These are phyloP conservation scores for Phyllosticta paracitricarpa DNA, from an alignment of 2,329 filamentous ascomycete species.

Conservation along the genomic window DNA sequence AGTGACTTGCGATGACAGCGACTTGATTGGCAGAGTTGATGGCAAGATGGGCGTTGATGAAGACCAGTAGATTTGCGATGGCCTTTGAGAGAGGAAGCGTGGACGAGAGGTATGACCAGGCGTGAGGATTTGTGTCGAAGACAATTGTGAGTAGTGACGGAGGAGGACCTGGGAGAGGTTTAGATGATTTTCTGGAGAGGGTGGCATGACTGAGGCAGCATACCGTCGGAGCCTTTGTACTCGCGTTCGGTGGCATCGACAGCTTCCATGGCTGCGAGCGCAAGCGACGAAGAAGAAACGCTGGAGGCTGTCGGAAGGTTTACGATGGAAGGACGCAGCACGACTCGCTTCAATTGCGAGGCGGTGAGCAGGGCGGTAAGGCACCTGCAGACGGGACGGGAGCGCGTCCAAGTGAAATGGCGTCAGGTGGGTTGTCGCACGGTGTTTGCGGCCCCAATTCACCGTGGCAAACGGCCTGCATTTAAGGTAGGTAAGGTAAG, in stretches of 20 bases:
- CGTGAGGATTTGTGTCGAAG: slow-evolving; percentile 91
- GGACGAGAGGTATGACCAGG: slow-evolving; percentile 71
- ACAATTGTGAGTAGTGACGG: slow-evolving; percentile 85
- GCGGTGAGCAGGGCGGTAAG: neutral
- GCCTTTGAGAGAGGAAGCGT: slow-evolving; percentile 73
- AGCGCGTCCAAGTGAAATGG: neutral
- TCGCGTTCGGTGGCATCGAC: slow-evolving; percentile 49
- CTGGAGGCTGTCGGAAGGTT: neutral
- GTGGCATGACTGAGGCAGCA: slow-evolving; percentile 7
- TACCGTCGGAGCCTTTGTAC: slow-evolving; percentile 27
- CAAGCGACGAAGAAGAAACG: neutral
- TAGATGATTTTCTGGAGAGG: neutral
- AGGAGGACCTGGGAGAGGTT: slow-evolving; percentile 36
- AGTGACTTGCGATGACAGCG: slow-evolving; percentile 82
- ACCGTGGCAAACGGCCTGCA: too few relatives aligned
- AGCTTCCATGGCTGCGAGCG: slow-evolving; percentile 45
- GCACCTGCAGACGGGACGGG: too few relatives aligned
- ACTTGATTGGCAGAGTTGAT: slow-evolving; percentile 91
- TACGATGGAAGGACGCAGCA: neutral
- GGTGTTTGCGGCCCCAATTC: neutral
- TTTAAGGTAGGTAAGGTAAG: too few relatives aligned
- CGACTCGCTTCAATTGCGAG: neutral
- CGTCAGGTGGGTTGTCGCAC: neutral
- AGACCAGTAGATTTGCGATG: slow-evolving; percentile 83
- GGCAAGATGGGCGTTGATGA: slow-evolving; percentile 91